phyloP scores from a whole-genome alignment of 768 basidiomycete genomes.

The Hericium rajendrae region DNA sequence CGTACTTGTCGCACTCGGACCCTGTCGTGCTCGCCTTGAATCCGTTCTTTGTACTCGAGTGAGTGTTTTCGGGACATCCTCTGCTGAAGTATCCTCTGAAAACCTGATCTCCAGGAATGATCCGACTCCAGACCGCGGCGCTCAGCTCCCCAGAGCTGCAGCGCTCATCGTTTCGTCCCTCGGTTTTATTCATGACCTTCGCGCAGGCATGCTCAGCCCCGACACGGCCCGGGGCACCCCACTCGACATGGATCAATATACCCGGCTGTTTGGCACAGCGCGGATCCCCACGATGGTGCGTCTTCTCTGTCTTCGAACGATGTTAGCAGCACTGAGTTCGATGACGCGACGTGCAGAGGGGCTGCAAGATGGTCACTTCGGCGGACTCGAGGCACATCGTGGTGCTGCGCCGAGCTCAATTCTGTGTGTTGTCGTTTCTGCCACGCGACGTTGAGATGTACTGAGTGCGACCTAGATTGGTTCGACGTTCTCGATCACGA shows the following conservation, averaged over 20 bases:
- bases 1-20: conserved; percentile 81
- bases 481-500: conserved; percentile 86
- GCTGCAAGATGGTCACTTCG: conserved; percentile 80
- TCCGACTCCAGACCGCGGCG: conserved; percentile 76
- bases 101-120: conserved; percentile 55
- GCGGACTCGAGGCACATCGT: conserved; percentile 72
- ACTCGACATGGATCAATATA: conserved; percentile 94
- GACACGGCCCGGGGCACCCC: conserved; percentile 69
- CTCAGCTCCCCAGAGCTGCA: conserved; percentile 83
- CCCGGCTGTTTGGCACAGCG: conserved; percentile 81
- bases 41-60: conserved; percentile 97
- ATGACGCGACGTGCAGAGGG: conserved; percentile 36
- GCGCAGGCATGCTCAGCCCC: conserved; percentile 71
- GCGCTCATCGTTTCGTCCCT: conserved; percentile 82
- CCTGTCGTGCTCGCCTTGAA: conserved; percentile 93
- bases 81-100: background rate
- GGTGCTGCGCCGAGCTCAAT: conserved; percentile 83
- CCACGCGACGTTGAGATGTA: background rate
- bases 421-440: conserved; percentile 46
- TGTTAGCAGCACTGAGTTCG: conserved; percentile 9
- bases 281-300: conserved; percentile 81
- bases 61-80: conserved; percentile 21
- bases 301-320: background rate
- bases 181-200: conserved; percentile 90
- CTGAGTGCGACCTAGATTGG: conserved; percentile 54